Evolutionary conservation across 1,284 basidiomycete species (phyloP).

Genomic region (Nidula niveotomentosa): DNA sequence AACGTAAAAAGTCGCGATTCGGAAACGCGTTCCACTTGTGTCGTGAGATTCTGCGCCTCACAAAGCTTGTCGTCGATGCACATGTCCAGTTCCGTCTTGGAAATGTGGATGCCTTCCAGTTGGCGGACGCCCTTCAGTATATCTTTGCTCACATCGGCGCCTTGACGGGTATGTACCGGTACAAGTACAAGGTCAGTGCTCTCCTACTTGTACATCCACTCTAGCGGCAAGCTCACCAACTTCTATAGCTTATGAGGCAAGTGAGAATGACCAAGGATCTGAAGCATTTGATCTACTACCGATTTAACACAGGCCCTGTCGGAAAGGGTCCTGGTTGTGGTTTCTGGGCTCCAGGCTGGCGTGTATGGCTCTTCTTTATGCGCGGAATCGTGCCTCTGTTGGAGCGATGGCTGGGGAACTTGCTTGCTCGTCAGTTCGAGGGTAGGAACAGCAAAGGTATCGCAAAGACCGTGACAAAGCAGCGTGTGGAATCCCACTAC

Average conservation of each 20-base stretch:
- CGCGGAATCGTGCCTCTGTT: conserved; percentile 97
- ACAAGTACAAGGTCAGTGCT: conserved; percentile 91
- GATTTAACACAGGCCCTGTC: conserved; percentile 99
- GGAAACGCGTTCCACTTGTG: conserved; percentile 99
- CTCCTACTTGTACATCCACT: not conserved
- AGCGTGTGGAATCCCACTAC: conserved; percentile 98
- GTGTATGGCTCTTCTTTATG: conserved; percentile 99
- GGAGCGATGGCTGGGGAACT: conserved; percentile 97
- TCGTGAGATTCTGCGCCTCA: conserved; percentile 95
- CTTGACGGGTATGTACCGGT: conserved; percentile 98
- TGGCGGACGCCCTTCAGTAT: conserved; percentile 98
- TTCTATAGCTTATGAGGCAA: conserved; percentile 88
- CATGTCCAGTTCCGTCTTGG: conserved; percentile 99
- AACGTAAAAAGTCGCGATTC: conserved; percentile 99
- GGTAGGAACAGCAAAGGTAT: conserved; percentile 96
- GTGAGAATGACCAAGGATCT: conserved; percentile 99
- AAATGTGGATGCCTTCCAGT: conserved; percentile 99
- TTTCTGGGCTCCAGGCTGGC: conserved; percentile 99
- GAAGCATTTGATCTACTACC: conserved; percentile 97
- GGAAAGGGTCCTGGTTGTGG: conserved; percentile 99
- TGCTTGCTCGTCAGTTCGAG: conserved; percentile 98
- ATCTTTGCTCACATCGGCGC: conserved; percentile 98
- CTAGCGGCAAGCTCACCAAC: conserved; percentile 5
- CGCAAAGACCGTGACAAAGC: conserved; percentile 97
- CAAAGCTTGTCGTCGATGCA: conserved; percentile 98